Conservation (phyloP, 495 filamentous ascomycete species). For the Penicillium psychrofluorescens region DNA sequence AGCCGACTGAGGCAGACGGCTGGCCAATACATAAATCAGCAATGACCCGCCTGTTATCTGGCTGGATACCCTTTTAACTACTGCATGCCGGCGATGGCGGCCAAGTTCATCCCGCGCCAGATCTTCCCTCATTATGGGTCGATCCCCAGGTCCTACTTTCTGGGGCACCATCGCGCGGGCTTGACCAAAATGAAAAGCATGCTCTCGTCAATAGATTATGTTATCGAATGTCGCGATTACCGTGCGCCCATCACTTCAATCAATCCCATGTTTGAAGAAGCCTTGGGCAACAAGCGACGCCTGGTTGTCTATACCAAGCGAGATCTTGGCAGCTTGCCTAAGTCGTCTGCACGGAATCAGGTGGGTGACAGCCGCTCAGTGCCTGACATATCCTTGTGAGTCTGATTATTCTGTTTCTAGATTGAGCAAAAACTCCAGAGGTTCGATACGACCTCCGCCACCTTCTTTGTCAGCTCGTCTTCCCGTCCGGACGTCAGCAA, state of each 20-base stretch:
- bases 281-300: slow-evolving; percentile 58
- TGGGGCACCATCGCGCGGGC: slow-evolving; percentile 90
- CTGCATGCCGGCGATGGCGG: slow-evolving; percentile 4
- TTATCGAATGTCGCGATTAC: slow-evolving; percentile 94
- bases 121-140: slow-evolving; percentile 60
- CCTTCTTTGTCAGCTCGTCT: slow-evolving; percentile 57
- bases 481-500: slow-evolving; percentile 40
- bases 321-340: slow-evolving; percentile 55
- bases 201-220: slow-evolving; percentile 73
- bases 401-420: slow-evolving; percentile 12
- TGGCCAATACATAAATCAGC: neutral
- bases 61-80: neutral
- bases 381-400: neutral
- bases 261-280: slow-evolving; percentile 85
- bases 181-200: slow-evolving; percentile 76
- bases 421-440: slow-evolving; percentile 41
- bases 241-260: slow-evolving; percentile 79
- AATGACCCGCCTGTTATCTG: slow-evolving; percentile 4
- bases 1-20: neutral
- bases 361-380: slow-evolving; percentile 13
- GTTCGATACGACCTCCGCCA: slow-evolving; percentile 50
- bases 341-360: slow-evolving; percentile 16
- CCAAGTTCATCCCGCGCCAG: slow-evolving; percentile 64
- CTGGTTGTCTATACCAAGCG: slow-evolving; percentile 88
- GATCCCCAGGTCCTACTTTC: slow-evolving; percentile 85